Percentiles rank a stretch among this genome's conserved stretches.
Conservation (phyloP, 257 asterid genomes). For the Scutellaria galericulata region DNA sequence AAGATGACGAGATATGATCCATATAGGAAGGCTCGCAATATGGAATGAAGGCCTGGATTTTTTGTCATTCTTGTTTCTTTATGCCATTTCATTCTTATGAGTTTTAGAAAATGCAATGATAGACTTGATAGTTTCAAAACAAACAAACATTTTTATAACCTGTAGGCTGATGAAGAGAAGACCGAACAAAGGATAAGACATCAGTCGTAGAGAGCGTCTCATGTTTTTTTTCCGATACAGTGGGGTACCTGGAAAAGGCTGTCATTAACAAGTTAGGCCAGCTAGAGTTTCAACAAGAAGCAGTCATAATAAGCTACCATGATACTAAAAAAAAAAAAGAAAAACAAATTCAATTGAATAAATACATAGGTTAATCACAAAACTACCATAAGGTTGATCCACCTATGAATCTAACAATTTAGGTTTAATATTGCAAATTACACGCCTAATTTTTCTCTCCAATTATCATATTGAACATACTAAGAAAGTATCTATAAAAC, state of each 20-base stretch:
- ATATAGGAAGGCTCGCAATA: too few relatives aligned
- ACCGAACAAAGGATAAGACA: constrained; percentile 59
- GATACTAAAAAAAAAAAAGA: neutral
- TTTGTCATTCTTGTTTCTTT: neutral
- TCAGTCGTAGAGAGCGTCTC: constrained; percentile 39
- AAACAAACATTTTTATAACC: constrained; percentile 48
- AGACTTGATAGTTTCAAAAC: constrained; percentile 18
- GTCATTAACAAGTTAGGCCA: constrained; percentile 57
- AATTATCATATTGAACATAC: neutral
- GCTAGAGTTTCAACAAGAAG: constrained; percentile 33
- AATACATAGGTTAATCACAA: neutral
- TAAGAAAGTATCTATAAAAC: neutral
- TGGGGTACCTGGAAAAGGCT: constrained; percentile 81
- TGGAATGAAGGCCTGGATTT: too few relatives aligned
- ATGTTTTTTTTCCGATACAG: constrained; percentile 44
- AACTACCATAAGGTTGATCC: neutral
- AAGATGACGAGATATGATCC: too few relatives aligned
- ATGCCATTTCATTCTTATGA: constrained; percentile 1
- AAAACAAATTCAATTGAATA: neutral
- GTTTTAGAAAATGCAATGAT: constrained; percentile 12
- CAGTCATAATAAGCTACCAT: constrained; percentile 22
- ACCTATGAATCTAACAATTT: neutral
- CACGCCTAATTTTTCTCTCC: neutral
- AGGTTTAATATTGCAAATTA: neutral
- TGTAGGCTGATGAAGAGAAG: constrained; percentile 58